These are phyloP conservation scores for Vicia faba DNA, from an alignment of 306 rosid genomes.

Conservation along the genomic window DNA sequence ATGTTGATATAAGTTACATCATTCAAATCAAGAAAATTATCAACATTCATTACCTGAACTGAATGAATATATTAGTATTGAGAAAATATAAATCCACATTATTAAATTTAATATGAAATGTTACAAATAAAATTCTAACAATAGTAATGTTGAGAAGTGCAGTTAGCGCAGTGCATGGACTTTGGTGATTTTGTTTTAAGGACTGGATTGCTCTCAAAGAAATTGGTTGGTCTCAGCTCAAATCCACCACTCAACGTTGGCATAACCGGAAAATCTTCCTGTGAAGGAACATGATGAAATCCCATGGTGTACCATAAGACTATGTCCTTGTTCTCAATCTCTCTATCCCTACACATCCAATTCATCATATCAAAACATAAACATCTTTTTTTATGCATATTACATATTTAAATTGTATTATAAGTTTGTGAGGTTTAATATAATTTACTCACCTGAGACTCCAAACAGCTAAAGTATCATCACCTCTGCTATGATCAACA, in stretches of 20 bases:
- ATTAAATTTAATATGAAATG: not conserved
- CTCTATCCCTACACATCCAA: slow-evolving; percentile 43
- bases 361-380: slow-evolving; percentile 17
- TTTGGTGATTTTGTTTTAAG: slow-evolving; percentile 48
- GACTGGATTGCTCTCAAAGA: slow-evolving; percentile 63
- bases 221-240: slow-evolving; percentile 66
- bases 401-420: not conserved
- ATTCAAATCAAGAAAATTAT: not conserved
- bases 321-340: slow-evolving; percentile 50
- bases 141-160: slow-evolving; percentile 24
- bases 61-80: not conserved
- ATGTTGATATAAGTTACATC: too few relatives aligned
- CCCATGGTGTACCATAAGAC: slow-evolving; percentile 60
- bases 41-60: not conserved
- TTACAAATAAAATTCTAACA: too few relatives aligned
- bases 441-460: slow-evolving; percentile 33
- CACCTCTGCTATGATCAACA: slow-evolving; percentile 55
- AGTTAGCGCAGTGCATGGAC: slow-evolving; percentile 27
- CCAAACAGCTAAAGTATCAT: slow-evolving; percentile 55
- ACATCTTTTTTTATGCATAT: not conserved
- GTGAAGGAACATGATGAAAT: slow-evolving; percentile 66
- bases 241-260: slow-evolving; percentile 53
- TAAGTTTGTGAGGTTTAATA: too few relatives aligned
- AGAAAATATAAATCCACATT: not conserved
- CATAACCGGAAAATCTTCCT: slow-evolving; percentile 65